Percentiles rank a stretch among this genome's conserved stretches.
These are phyloP conservation scores for Zarea fungicola DNA, from an alignment of 2,329 filamentous ascomycete species.

Conservation along the genomic window DNA sequence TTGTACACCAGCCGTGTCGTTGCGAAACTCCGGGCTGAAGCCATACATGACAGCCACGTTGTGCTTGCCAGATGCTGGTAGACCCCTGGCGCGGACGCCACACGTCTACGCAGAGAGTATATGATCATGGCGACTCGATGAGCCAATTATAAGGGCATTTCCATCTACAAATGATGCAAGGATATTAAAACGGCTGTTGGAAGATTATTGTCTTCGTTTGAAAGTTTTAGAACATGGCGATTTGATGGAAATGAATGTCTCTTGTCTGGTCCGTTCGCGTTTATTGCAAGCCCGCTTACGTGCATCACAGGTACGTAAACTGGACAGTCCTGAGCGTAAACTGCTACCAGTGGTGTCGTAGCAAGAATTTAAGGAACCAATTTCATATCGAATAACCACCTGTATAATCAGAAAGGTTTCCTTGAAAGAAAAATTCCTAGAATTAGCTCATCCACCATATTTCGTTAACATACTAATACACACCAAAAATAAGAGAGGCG, in stretches of 20 bases:
- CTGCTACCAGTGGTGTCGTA: too few relatives aligned
- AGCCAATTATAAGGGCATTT: not conserved
- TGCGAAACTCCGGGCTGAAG: constrained; percentile 20
- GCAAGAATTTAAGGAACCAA: too few relatives aligned
- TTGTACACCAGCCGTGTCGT: constrained; percentile 8
- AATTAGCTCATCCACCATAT: too few relatives aligned
- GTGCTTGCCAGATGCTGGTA: not conserved
- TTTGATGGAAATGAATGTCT: not conserved
- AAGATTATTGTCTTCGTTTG: not conserved
- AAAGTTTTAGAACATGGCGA: not conserved
- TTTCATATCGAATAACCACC: too few relatives aligned
- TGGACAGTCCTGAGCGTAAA: too few relatives aligned
- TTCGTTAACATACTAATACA: too few relatives aligned
- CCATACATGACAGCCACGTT: not conserved
- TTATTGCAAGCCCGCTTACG: constrained; percentile 30
- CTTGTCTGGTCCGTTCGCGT: constrained; percentile 20
- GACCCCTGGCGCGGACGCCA: not conserved
- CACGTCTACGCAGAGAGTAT: not conserved
- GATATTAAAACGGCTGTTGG: not conserved
- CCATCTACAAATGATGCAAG: not conserved
- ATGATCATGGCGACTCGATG: not conserved
- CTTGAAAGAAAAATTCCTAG: too few relatives aligned
- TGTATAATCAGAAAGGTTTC: too few relatives aligned
- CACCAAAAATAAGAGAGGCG: too few relatives aligned
- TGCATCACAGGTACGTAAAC: too few relatives aligned